phyloP scores from a whole-genome alignment of 768 basidiomycete species.

The Termitomyces sp. region DNA sequence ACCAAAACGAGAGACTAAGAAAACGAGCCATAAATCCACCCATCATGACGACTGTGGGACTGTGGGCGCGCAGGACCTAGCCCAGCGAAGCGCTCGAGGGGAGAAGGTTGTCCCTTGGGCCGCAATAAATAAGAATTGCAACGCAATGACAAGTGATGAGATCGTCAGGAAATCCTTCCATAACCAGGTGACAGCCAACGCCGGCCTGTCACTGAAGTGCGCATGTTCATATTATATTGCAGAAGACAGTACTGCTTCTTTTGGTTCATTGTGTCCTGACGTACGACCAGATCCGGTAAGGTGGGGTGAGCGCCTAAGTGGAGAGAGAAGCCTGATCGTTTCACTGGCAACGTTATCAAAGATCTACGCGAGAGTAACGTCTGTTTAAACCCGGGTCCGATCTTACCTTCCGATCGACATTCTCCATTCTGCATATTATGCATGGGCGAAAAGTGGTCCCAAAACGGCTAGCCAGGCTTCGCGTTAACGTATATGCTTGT shows the following conservation, averaged over 20 bases:
- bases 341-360: no score
- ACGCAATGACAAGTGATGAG: not conserved
- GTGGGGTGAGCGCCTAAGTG: not conserved
- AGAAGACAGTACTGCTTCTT: not conserved
- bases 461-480: not conserved
- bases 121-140: not conserved
- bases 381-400: no score
- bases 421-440: no score
- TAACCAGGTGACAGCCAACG: not conserved
- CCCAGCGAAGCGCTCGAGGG: not conserved
- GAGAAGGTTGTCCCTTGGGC: not conserved
- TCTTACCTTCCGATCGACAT: no score
- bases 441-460: not conserved
- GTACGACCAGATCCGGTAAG: not conserved
- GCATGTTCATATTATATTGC: not conserved
- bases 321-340: not conserved
- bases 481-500: no score
- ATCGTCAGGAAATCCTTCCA: not conserved
- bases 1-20: conserved; percentile 16
- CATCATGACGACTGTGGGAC: conserved; percentile 11
- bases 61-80: not conserved
- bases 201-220: not conserved
- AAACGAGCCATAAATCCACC: conserved; percentile 18
- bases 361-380: no score
- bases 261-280: not conserved